A percentile compares a stretch with the other conserved stretches of the same genome.
These are phyloP conservation scores for Halocafeteria seosinensis DNA, from an alignment of 108 stramenopile species.

Conservation along the genomic window DNA sequence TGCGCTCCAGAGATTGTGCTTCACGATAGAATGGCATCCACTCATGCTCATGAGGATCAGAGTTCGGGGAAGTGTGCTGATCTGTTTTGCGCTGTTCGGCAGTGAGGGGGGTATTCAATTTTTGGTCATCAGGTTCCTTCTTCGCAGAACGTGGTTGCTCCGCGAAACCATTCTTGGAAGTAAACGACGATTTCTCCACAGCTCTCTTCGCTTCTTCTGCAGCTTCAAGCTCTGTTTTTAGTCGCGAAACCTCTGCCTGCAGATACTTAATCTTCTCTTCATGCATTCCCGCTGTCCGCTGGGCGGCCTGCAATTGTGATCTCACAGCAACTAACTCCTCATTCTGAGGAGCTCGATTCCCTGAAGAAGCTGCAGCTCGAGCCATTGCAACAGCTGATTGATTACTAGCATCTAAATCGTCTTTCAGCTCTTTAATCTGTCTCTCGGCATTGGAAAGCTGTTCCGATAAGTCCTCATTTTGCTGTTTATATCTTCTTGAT, in stretches of 20 bases:
- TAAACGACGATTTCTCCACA: neutral
- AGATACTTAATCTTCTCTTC: neutral
- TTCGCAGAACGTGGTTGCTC: neutral
- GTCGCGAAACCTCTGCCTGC: neutral
- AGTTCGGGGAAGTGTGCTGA: neutral
- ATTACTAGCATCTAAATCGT: neutral
- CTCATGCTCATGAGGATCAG: neutral
- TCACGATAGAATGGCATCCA: neutral
- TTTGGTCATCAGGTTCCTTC: neutral
- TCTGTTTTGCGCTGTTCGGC: neutral
- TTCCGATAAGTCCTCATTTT: neutral
- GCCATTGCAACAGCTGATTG: neutral
- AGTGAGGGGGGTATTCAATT: too few relatives aligned
- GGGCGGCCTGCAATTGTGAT: neutral
- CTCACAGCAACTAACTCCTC: neutral
- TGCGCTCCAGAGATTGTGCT: neutral
- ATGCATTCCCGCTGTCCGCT: neutral
- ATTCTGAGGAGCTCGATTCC: neutral
- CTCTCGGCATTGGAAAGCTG: neutral
- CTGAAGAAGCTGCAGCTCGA: too few relatives aligned
- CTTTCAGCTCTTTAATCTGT: neutral
- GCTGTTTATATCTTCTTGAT: neutral
- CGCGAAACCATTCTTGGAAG: neutral
- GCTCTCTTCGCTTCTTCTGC: neutral
- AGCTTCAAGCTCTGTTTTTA: neutral